Evolutionary conservation across 140 eudicot genomes (phyloP).

Genomic region (Ambrosia hybrid): DNA sequence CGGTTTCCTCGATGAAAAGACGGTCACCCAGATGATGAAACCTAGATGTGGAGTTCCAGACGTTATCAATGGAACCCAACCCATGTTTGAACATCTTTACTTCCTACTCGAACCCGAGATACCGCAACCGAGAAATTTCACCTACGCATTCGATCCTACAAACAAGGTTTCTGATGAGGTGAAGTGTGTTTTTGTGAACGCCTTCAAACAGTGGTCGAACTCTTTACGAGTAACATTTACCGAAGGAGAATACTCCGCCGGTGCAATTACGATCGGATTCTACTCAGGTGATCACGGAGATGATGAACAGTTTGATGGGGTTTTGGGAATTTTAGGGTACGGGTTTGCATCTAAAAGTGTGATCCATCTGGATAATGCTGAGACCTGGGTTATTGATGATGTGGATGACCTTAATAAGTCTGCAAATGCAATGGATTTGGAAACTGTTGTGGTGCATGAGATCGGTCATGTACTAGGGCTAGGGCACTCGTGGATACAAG

Average conservation of each 20-base stretch:
- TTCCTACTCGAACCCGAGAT: conserved; percentile 58
- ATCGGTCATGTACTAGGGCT: conserved; percentile 67
- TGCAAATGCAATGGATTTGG: conserved; percentile 53
- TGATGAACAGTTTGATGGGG: conserved; percentile 73
- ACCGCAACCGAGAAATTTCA: conserved; percentile 29
- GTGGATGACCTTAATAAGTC: not conserved
- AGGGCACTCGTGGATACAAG: conserved; percentile 61
- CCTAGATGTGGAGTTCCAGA: conserved; percentile 88
- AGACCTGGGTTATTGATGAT: not conserved
- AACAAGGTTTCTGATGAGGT: conserved; percentile 44
- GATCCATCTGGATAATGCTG: not conserved
- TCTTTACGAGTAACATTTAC: conserved; percentile 58
- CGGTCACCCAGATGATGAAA: conserved; percentile 43
- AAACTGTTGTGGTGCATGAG: conserved; percentile 70
- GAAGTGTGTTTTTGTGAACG: conserved; percentile 42
- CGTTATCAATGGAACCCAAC: conserved; percentile 53
- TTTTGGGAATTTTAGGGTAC: conserved; percentile 14
- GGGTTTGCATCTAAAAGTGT: not conserved
- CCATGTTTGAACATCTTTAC: conserved; percentile 52
- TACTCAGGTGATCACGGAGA: conserved; percentile 66
- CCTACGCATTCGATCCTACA: conserved; percentile 57
- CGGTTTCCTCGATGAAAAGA: conserved; percentile 60
- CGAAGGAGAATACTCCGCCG: conserved; percentile 12
- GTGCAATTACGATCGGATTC: conserved; percentile 61
- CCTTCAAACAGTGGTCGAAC: conserved; percentile 76